These are phyloP conservation scores for Aspergillus novofumigatus DNA, from an alignment of 2,329 filamentous ascomycete genomes.

Conservation along the genomic window DNA sequence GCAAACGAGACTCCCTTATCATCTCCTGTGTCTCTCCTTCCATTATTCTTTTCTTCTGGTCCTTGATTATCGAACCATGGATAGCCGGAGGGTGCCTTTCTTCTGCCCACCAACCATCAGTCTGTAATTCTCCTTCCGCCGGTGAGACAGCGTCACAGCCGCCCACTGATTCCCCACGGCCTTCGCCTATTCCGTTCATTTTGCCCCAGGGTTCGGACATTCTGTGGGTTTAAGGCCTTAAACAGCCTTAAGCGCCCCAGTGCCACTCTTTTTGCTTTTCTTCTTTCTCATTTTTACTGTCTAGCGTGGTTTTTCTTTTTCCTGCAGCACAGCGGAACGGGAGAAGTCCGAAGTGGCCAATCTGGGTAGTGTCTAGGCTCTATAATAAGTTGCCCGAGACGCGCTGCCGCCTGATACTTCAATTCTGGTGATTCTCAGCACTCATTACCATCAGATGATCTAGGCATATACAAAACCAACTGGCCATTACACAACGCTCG, in stretches of 20 bases:
- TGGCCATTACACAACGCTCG: neutral
- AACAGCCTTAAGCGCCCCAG: neutral
- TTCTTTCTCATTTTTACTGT: neutral
- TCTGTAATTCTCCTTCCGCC: neutral
- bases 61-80: neutral
- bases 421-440: neutral
- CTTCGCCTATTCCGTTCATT: neutral
- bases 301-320: constrained; percentile 1
- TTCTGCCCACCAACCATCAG: neutral
- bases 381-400: neutral
- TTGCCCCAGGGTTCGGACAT: neutral
- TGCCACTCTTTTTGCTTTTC: neutral
- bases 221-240: neutral
- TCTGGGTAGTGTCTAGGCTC: neutral
- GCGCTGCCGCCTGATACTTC: neutral
- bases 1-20: neutral
- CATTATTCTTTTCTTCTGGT: neutral
- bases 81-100: neutral
- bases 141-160: neutral
- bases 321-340: neutral
- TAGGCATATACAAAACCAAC: neutral
- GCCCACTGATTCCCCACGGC: neutral
- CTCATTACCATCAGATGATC: neutral
- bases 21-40: neutral
- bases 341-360: neutral